Percentiles rank a stretch among this genome's conserved stretches.
phyloP scores from a whole-genome alignment of 495 filamentous ascomycete species.

The Xanthoparmelia taractica region DNA sequence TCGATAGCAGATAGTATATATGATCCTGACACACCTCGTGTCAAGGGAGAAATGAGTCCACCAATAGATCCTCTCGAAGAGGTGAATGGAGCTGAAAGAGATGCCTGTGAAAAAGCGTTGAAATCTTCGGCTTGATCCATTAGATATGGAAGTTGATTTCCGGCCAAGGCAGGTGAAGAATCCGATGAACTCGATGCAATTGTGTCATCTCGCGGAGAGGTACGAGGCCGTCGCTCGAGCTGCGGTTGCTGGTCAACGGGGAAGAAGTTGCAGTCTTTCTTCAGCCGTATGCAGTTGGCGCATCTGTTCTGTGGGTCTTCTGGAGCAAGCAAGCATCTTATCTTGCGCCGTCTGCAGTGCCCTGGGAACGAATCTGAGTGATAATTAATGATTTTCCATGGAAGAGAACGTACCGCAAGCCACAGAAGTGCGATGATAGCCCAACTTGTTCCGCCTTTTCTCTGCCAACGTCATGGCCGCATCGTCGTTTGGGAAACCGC shows the following conservation, averaged over 20 bases:
- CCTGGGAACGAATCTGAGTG: constrained; percentile 43
- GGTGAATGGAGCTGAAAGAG: constrained; percentile 28
- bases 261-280: constrained; percentile 92
- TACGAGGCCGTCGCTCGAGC: constrained; percentile 44
- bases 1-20: neutral
- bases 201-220: constrained; percentile 38
- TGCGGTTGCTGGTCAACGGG: constrained; percentile 81
- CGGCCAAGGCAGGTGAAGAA: constrained; percentile 36
- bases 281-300: constrained; percentile 90
- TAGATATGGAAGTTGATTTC: constrained; percentile 18
- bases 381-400: neutral
- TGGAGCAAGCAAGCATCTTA: constrained; percentile 74
- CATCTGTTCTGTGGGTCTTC: constrained; percentile 79
- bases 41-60: constrained; percentile 23
- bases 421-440: constrained; percentile 94
- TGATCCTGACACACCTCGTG: constrained; percentile 18
- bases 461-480: constrained; percentile 51
- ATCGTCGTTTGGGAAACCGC: constrained; percentile 41
- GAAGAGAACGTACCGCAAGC: constrained; percentile 66
- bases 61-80: constrained; percentile 16
- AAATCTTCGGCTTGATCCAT: constrained; percentile 36
- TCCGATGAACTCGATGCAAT: constrained; percentile 39
- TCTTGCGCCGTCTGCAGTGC: constrained; percentile 92
- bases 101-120: constrained; percentile 38
- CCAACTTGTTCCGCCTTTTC: constrained; percentile 91